Evolutionary conservation across 2,329 filamentous ascomycete species (phyloP).

Genomic region (Akanthomyces lecanii): DNA sequence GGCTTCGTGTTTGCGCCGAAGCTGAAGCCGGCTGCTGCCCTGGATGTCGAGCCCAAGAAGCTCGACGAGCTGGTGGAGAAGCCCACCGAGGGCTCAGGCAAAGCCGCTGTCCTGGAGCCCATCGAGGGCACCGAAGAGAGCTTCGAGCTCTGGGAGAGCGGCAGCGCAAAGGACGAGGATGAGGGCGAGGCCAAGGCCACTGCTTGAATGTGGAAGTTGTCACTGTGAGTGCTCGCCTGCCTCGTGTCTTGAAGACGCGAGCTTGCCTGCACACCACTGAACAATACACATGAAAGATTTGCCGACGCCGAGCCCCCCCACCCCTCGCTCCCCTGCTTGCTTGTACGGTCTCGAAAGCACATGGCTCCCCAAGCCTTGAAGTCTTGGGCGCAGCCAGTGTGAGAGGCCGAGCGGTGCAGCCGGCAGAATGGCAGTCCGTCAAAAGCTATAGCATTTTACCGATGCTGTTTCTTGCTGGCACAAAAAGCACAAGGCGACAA

Average conservation of each 20-base stretch:
- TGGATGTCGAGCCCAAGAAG: constrained; percentile 22
- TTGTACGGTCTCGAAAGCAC: not conserved
- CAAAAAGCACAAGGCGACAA: not conserved
- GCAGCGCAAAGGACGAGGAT: constrained; percentile 56
- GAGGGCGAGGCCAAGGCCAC: constrained; percentile 41
- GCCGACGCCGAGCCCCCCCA: not conserved
- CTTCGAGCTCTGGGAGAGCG: constrained; percentile 69
- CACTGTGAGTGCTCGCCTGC: not conserved
- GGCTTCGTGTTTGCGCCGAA: constrained; percentile 22
- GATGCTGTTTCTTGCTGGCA: not conserved
- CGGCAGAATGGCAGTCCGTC: not conserved
- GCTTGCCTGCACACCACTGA: not conserved
- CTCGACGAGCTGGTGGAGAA: constrained; percentile 37
- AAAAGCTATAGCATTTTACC: not conserved
- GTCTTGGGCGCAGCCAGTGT: not conserved
- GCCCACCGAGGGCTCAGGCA: constrained; percentile 34
- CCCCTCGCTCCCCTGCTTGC: not conserved
- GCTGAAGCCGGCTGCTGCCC: constrained; percentile 7
- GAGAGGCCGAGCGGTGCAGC: not conserved
- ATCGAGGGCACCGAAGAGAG: constrained; percentile 56
- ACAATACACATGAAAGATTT: not conserved
- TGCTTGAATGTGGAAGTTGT: not conserved
- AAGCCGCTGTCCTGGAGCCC: constrained; percentile 47
- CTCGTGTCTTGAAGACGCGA: not conserved
- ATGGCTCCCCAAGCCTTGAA: not conserved